Evolutionary conservation across 2,329 filamentous ascomycete species (phyloP).

Genomic region (Cordyceps pruinosa): DNA sequence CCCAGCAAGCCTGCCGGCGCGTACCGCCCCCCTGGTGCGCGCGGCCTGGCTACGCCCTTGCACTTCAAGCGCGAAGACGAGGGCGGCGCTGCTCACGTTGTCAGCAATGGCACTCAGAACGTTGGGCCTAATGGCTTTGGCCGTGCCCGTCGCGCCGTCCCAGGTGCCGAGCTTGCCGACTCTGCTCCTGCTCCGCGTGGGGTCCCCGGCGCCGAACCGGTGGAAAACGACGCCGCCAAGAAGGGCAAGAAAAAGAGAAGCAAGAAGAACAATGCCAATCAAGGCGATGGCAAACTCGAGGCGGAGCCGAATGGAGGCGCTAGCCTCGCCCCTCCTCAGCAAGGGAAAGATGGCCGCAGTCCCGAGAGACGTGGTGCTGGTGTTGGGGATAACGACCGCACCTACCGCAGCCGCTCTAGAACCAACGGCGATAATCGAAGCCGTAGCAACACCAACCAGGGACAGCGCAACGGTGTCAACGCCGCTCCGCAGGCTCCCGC

Average conservation of each 20-base stretch:
- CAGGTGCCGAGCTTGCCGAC: slow-evolving; percentile 72
- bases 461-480: slow-evolving; percentile 22
- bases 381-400: slow-evolving; percentile 27
- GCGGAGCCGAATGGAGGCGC: slow-evolving; percentile 39
- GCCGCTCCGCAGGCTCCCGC: slow-evolving; percentile 20
- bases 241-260: slow-evolving; percentile 99
- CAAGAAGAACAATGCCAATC: slow-evolving; percentile 53
- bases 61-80: slow-evolving; percentile 98
- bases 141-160: slow-evolving; percentile 66
- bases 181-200: slow-evolving; percentile 62
- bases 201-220: slow-evolving; percentile 56
- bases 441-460: slow-evolving; percentile 46
- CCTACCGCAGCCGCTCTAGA: slow-evolving; percentile 52
- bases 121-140: slow-evolving; percentile 74
- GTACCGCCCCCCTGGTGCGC: slow-evolving; percentile 89
- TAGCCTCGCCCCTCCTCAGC: slow-evolving; percentile 40
- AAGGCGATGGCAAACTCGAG: slow-evolving; percentile 55
- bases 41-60: slow-evolving; percentile 79
- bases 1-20: slow-evolving; percentile 96
- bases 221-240: slow-evolving; percentile 64
- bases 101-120: slow-evolving; percentile 70
- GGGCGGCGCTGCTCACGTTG: slow-evolving; percentile 79
- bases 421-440: slow-evolving; percentile 40
- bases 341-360: slow-evolving; percentile 49
- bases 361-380: slow-evolving; percentile 53